Conservation (phyloP, 306 rosid genomes). For the Castanea mollissima region DNA sequence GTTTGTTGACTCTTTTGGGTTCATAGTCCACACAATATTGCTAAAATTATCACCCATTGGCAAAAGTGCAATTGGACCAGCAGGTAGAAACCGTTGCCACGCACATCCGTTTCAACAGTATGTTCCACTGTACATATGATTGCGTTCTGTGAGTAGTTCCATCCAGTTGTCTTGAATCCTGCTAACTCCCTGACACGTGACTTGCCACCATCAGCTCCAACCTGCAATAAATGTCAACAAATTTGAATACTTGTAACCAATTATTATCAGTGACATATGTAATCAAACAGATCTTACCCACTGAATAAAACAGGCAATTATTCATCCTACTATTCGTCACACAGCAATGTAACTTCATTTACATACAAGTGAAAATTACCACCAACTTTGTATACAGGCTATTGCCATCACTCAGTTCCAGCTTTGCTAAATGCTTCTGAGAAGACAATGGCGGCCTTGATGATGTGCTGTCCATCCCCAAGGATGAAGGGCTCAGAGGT, state of each 20-base stretch:
- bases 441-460: constrained; percentile 37
- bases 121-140: constrained; percentile 88
- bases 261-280: constrained; percentile 5
- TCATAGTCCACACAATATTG: constrained; percentile 97
- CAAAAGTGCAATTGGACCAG: constrained; percentile 88
- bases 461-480: constrained; percentile 29
- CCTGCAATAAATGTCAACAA: constrained; percentile 46
- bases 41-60: constrained; percentile 84
- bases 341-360: constrained; percentile 18
- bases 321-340: neutral
- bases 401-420: constrained; percentile 80
- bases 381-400: constrained; percentile 79
- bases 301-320: constrained; percentile 4
- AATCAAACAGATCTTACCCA: constrained; percentile 19
- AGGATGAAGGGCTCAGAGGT: constrained; percentile 41
- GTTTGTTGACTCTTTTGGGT: constrained; percentile 60
- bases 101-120: constrained; percentile 60
- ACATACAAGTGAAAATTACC: constrained; percentile 47
- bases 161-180: constrained; percentile 82
- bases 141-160: constrained; percentile 94
- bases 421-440: constrained; percentile 56
- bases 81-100: constrained; percentile 95
- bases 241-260: constrained; percentile 17
- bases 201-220: constrained; percentile 94
- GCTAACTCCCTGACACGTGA: constrained; percentile 82